Evolutionary conservation across 2,329 filamentous ascomycete genomes (phyloP), one percentile per base, ranked within the genome.

Genomic region (Aspergillus piperis): DNA sequence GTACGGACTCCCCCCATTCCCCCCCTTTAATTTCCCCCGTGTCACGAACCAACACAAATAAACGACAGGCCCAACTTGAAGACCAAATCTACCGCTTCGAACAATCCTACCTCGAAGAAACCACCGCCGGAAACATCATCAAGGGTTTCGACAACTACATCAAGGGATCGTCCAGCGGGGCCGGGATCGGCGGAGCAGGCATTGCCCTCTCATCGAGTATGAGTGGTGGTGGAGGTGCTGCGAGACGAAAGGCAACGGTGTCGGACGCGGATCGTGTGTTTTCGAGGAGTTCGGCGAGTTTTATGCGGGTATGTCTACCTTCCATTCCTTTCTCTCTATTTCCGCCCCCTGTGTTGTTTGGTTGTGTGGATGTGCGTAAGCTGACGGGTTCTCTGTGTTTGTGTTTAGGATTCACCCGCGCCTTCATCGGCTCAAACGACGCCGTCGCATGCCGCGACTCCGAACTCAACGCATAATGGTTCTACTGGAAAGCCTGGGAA

Each of bases 91-190:
- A 85, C 73, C 87, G 89, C 65, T 89, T 91, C 71, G 95, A 99
- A 76, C 87, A 88, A 60, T 84, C 88, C 17, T 99, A 99, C 75
- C 87, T 99, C 54, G 94, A 98, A 75, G 92, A 92, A 70, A 96
- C 92, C 4, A 87, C 83, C 68, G 85, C 86, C 19, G 95, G 95
- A 48, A 99, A 99, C 80, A 98, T 99, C 73, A 94, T 99, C 75
- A 92, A 91, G 52, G 95, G 95, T 21, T 99, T 99, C 76, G 95
- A 99, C 76, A 96, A 92, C 74, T 99, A 98, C 80, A 96, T 96
- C 82, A 99, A 99, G 77, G 93, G 91, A 57, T 85, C 84, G 17
- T 84, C 86, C 8, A 85, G 86, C n/a, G 82, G 79, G 3, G 71
- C 74, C 1, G 68, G 66, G 23, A 64, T 75, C 23, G 68, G 71